Evolutionary conservation across 2,329 filamentous ascomycete species (phyloP), one percentile per base, ranked within the genome.

Genomic region (Meredithiella fracta): DNA sequence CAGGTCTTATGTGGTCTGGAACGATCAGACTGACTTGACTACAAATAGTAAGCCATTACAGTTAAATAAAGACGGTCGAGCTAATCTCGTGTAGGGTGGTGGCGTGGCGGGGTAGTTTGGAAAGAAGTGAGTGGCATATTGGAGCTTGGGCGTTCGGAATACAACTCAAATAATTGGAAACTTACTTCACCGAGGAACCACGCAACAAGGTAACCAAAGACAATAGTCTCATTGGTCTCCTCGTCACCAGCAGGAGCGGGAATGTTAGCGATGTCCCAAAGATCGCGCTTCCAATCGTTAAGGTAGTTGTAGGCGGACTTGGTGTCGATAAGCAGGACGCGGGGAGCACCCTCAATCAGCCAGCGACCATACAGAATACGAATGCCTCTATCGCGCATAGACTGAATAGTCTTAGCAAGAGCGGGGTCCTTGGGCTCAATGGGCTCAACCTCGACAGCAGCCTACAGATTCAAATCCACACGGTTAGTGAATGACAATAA

Each of bases 141-240:
- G 38, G 38, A 42, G 38, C 38, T 26, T 15, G 8, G n/a, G 42
- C 38, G 38, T 20, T 42, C 23, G 42, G 44, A 22, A 38, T 9
- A 22, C 14, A 23, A 22, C 17, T 31, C 53, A 23, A n/a, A 49
- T 31, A 47, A 53, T 34, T 37, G 31, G 38, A 9, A 51, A 66
- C 76, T 65, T 73, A 94, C 90, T 81, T 97, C 92, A 72, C 92
- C 92, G 61, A 98, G 73, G 70, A 97, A 97, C 92, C 92, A 98
- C 31, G 92, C 90, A 47, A 97, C 88, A 58, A 98, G 72, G 67
- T 98, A 98, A 53, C 92, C 92, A 72, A 97, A 97, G 44, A 97
- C 87, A 66, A 97, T 92, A 42, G 92, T 85, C 70, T 97, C 92
- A 66, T 96, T 97, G 55, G 92, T 96, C 74, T 98, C 92, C 54